Conservation (phyloP, 805 yeast genomes). For the Ogataea philodendri region DNA sequence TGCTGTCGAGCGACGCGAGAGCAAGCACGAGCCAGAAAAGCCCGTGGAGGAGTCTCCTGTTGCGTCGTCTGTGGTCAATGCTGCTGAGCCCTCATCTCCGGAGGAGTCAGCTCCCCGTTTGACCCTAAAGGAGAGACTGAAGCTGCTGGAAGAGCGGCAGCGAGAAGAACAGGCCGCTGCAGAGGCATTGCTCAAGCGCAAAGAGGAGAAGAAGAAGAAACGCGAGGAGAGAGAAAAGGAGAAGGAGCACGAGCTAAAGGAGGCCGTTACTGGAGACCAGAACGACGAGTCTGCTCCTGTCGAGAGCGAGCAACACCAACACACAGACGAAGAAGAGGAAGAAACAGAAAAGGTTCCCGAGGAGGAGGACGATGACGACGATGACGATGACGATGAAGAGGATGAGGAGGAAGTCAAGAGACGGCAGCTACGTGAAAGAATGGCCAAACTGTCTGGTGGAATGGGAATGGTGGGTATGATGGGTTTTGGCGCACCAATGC, state of each 20-base stretch:
- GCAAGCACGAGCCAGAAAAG: neutral
- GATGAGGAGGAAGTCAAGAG: constrained; percentile 77
- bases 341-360: constrained; percentile 72
- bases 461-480: constrained; percentile 75
- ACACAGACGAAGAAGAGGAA: constrained; percentile 52
- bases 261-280: constrained; percentile 14
- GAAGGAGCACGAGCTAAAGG: constrained; percentile 17
- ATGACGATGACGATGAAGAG: constrained; percentile 54
- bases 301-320: constrained; percentile 49
- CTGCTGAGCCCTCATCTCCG: constrained; percentile 18
- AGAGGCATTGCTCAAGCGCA: constrained; percentile 57
- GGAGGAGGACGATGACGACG: constrained; percentile 49
- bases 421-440: constrained; percentile 78
- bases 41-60: no score
- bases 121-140: constrained; percentile 84
- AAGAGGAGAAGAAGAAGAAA: constrained; percentile 47
- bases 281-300: constrained; percentile 21
- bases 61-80: neutral
- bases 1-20: constrained; percentile 24
- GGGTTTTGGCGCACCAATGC: constrained; percentile 45
- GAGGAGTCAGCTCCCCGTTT: constrained; percentile 68
- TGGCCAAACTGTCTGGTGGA: constrained; percentile 95
- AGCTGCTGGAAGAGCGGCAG: constrained; percentile 76
- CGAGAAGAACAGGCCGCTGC: constrained; percentile 69
- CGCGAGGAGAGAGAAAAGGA: constrained; percentile 23